A percentile compares a stretch with the other conserved stretches of the same genome.
Evolutionary conservation across 2,329 filamentous ascomycete genomes (phyloP).

Genomic region (Phoma sp.): DNA sequence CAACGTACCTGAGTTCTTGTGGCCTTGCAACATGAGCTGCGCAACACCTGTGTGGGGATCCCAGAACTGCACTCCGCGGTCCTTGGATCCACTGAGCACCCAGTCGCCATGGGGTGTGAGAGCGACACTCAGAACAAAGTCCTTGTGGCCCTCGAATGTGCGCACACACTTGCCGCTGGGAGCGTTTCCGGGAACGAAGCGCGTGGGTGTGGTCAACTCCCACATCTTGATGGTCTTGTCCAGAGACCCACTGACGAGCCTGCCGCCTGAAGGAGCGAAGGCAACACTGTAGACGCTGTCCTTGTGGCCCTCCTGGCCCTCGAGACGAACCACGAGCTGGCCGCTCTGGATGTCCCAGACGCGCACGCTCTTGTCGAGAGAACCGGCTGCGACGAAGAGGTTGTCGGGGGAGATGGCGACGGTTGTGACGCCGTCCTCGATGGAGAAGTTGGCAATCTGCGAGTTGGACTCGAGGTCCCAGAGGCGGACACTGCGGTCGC

Average conservation of each 20-base stretch:
- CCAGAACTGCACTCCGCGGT: slow-evolving; percentile 98
- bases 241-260: slow-evolving; percentile 91
- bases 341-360: slow-evolving; percentile 94
- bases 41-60: slow-evolving; percentile 91
- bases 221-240: slow-evolving; percentile 99
- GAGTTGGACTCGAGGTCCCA: slow-evolving; percentile 92
- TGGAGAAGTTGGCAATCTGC: slow-evolving; percentile 84
- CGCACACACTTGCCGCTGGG: slow-evolving; percentile 94
- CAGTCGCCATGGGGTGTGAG: slow-evolving; percentile 92
- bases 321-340: slow-evolving; percentile 86
- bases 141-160: slow-evolving; percentile 98
- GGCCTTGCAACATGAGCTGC: slow-evolving; percentile 97
- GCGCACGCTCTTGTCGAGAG: slow-evolving; percentile 94
- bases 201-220: slow-evolving; percentile 80
- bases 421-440: slow-evolving; percentile 96
- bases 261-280: slow-evolving; percentile 91
- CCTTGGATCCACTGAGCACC: slow-evolving; percentile 97
- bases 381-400: slow-evolving; percentile 91
- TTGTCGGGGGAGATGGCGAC: slow-evolving; percentile 97
- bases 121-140: slow-evolving; percentile 95
- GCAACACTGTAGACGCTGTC: slow-evolving; percentile 97
- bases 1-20: slow-evolving; percentile 87
- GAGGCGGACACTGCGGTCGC: slow-evolving; percentile 90
- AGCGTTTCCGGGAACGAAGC: slow-evolving; percentile 69
- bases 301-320: slow-evolving; percentile 93